Conservation (phyloP, 2,329 filamentous ascomycete species). For the Sarocladium strictum region DNA sequence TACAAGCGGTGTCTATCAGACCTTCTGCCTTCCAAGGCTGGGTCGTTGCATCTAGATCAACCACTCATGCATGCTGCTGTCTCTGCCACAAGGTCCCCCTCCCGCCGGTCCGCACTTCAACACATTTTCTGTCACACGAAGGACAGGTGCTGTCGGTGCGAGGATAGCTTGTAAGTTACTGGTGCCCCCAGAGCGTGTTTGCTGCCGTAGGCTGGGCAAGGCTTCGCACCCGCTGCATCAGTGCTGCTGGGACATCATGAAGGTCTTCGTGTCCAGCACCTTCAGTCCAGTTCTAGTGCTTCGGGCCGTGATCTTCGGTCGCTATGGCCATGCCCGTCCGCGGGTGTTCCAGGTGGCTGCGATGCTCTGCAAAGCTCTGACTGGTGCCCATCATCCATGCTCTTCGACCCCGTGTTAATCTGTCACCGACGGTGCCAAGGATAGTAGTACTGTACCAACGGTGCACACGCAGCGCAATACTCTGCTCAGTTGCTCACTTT, state of each 20-base stretch:
- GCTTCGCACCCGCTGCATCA: not conserved
- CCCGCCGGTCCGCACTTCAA: not conserved
- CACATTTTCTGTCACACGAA: not conserved
- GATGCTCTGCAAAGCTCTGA: not conserved
- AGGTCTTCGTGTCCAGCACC: not conserved
- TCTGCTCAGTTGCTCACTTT: not conserved
- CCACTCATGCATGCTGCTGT: too few relatives aligned
- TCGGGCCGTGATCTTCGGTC: conserved; percentile 3
- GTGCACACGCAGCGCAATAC: not conserved
- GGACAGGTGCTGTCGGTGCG: not conserved
- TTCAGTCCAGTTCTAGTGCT: not conserved
- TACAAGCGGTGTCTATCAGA: not conserved
- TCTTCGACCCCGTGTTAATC: conserved; percentile 5
- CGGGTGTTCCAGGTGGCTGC: not conserved
- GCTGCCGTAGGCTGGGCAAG: not conserved
- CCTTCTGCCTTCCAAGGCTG: too few relatives aligned
- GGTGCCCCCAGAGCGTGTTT: not conserved
- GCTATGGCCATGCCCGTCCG: not conserved
- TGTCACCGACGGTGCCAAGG: not conserved
- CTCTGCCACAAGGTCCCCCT: too few relatives aligned
- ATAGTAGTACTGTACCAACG: not conserved
- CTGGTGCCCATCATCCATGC: conserved; percentile 3
- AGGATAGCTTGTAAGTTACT: not conserved
- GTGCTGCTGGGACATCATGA: not conserved
- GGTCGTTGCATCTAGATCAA: too few relatives aligned